phyloP scores from a whole-genome alignment of 805 yeast species.

The Middelhovenomyces tepae region DNA sequence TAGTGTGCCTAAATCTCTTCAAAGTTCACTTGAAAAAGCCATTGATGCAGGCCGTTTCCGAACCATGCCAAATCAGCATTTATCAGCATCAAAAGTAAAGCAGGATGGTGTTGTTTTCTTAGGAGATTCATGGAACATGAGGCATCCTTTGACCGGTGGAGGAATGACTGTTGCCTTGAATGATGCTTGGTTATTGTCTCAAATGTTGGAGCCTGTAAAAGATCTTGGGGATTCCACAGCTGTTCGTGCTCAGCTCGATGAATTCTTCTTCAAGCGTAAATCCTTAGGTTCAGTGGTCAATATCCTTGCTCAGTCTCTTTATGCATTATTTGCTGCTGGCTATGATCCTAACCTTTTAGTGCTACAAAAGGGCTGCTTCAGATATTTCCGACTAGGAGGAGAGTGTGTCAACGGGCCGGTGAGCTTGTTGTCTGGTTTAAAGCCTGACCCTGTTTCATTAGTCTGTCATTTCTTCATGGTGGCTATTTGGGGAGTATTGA shows the following conservation, averaged over 20 bases:
- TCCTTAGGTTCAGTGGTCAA: slow-evolving; percentile 75
- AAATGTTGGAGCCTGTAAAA: slow-evolving; percentile 44
- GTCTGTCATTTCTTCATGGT: slow-evolving; percentile 85
- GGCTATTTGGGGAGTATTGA: slow-evolving; percentile 71
- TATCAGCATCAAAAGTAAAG: slow-evolving; percentile 63
- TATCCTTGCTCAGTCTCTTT: slow-evolving; percentile 83
- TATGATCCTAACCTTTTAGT: slow-evolving; percentile 45
- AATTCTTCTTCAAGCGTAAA: slow-evolving; percentile 75
- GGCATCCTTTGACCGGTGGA: slow-evolving; percentile 98
- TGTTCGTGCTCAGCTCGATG: slow-evolving; percentile 47
- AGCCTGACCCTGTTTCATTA: slow-evolving; percentile 64
- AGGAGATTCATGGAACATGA: slow-evolving; percentile 94
- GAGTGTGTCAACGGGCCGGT: slow-evolving; percentile 70
- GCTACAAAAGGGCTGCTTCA: slow-evolving; percentile 82
- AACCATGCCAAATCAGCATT: slow-evolving; percentile 89
- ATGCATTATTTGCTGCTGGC: slow-evolving; percentile 85
- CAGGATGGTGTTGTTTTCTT: slow-evolving; percentile 66
- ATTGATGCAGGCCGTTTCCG: slow-evolving; percentile 50
- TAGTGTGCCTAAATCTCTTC: slow-evolving; percentile 51
- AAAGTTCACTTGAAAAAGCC: slow-evolving; percentile 64
- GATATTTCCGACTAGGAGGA: slow-evolving; percentile 80
- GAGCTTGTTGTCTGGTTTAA: slow-evolving; percentile 71
- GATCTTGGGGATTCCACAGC: slow-evolving; percentile 49
- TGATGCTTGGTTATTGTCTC: slow-evolving; percentile 66
- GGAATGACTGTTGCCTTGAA: slow-evolving; percentile 97